Conservation (phyloP, 768 basidiomycete species). For the Hydnum rufescens region DNA sequence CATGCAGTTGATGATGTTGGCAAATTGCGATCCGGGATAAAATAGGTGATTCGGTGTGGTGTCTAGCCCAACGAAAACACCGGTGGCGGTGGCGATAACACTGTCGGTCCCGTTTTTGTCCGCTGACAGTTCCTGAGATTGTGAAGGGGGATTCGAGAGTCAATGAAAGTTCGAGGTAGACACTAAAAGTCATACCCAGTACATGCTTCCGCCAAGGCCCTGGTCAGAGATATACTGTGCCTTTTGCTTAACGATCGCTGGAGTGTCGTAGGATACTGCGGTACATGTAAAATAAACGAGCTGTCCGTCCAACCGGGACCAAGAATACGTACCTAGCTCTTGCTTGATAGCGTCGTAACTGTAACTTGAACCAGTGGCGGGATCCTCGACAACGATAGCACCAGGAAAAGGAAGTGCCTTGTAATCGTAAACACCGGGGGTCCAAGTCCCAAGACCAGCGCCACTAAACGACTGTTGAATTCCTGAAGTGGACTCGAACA, state of each 20-base stretch:
- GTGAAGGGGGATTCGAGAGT: no score
- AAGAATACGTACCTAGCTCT: no score
- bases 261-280: conserved; percentile 21
- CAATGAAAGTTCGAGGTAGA: no score
- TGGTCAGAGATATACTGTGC: conserved; percentile 18
- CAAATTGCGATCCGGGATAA: conserved; percentile 5
- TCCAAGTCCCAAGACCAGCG: conserved; percentile 20
- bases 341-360: no score
- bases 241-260: conserved; percentile 15
- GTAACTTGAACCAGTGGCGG: conserved; percentile 17
- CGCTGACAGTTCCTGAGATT: neutral
- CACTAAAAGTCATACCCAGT: no score
- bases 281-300: no score
- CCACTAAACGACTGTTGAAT: conserved; percentile 16
- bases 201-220: conserved; percentile 17
- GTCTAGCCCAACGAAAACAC: neutral
- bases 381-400: conserved; percentile 17
- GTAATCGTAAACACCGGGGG: conserved; percentile 19
- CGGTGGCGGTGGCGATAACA: neutral
- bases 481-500: conserved; percentile 18
- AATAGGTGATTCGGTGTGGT: conserved; percentile 5
- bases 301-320: no score
- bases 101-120: neutral
- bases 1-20: neutral
- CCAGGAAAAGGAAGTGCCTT: conserved; percentile 18